These are phyloP conservation scores for Didymella lethalis DNA, from an alignment of 2,329 filamentous ascomycete species.

Conservation along the genomic window DNA sequence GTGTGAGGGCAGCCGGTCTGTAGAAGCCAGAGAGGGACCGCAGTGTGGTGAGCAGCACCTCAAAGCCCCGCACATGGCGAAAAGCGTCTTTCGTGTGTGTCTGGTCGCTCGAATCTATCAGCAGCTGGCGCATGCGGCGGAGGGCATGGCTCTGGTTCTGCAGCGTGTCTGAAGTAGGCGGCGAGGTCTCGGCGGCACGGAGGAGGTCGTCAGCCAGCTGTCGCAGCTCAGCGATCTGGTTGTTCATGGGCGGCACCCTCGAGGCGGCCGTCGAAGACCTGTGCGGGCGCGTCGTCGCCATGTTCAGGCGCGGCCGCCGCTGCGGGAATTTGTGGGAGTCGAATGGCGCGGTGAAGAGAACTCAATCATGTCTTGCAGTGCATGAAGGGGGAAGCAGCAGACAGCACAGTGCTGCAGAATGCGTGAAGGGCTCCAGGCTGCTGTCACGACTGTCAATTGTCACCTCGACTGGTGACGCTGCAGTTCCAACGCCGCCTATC, in stretches of 20 bases:
- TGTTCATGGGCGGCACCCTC: conserved; percentile 59
- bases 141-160: conserved; percentile 60
- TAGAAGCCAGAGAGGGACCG: conserved; percentile 78
- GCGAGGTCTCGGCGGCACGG: conserved; percentile 40
- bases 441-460: neutral
- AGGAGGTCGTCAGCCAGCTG: conserved; percentile 48
- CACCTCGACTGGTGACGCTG: neutral
- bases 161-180: conserved; percentile 42
- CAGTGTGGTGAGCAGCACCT: conserved; percentile 73
- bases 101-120: conserved; percentile 61
- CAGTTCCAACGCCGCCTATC: neutral
- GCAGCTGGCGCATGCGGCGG: conserved; percentile 71
- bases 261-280: conserved; percentile 51
- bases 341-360: conserved; percentile 30
- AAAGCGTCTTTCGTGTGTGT: conserved; percentile 78
- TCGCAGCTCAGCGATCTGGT: conserved; percentile 56
- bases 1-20: conserved; percentile 68
- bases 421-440: neutral
- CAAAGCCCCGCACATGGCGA: conserved; percentile 80
- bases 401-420: neutral
- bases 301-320: conserved; percentile 44
- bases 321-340: conserved; percentile 33
- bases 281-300: conserved; percentile 48
- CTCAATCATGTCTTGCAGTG: conserved; percentile 33
- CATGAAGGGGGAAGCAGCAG: neutral